Evolutionary conservation across 768 basidiomycete genomes (phyloP).

Genomic region (Termitomyces sp.): DNA sequence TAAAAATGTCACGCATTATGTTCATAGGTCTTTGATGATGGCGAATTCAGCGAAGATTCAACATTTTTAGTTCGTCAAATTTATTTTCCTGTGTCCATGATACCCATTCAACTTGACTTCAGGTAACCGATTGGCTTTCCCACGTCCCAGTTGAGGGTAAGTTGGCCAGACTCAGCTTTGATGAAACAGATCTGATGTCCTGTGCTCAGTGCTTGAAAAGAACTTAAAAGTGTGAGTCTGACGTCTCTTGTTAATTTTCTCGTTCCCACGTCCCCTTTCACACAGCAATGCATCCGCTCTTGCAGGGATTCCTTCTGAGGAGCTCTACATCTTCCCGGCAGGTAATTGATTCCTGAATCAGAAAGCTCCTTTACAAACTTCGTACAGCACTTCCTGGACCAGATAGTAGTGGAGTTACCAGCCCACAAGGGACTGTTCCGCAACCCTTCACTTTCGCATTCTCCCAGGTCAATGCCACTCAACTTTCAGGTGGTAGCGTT

Average conservation of each 20-base stretch:
- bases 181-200: background rate
- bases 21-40: slow-evolving; percentile 43
- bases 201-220: slow-evolving; percentile 38
- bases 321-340: slow-evolving; percentile 51
- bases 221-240: slow-evolving; percentile 37
- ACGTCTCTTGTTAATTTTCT: background rate
- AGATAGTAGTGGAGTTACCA: slow-evolving; percentile 28
- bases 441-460: slow-evolving; percentile 43
- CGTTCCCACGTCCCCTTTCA: background rate
- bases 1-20: background rate
- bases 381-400: slow-evolving; percentile 28
- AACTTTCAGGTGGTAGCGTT: slow-evolving; percentile 41
- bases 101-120: background rate
- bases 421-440: slow-evolving; percentile 41
- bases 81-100: background rate
- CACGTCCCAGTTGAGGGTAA: slow-evolving; percentile 47
- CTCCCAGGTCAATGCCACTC: slow-evolving; percentile 39
- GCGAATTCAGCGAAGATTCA: slow-evolving; percentile 45
- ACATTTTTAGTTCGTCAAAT: slow-evolving; percentile 39
- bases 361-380: background rate
- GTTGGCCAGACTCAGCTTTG: background rate
- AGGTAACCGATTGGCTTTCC: slow-evolving; percentile 52
- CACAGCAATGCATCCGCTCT: slow-evolving; percentile 30
- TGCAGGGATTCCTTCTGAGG: slow-evolving; percentile 36
- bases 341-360: slow-evolving; percentile 19